phyloP scores from a whole-genome alignment of 1,139 yeast species.

The Sugiyamaella paludigena region DNA sequence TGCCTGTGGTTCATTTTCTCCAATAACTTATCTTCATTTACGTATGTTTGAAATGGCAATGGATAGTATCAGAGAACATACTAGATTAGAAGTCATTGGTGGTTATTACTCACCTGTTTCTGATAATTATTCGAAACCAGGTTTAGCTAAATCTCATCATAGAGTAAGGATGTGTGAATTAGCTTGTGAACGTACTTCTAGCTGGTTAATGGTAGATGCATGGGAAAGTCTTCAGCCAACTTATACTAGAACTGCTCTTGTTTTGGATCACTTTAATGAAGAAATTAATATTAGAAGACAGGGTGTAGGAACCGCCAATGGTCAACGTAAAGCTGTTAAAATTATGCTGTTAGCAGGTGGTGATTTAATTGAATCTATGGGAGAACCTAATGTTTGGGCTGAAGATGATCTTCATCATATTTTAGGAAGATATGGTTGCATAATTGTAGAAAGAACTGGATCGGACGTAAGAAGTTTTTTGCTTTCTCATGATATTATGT shows the following conservation, averaged over 20 bases:
- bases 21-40: slow-evolving; percentile 88
- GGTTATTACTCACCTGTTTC: slow-evolving; percentile 98
- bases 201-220: slow-evolving; percentile 99
- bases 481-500: slow-evolving; percentile 92
- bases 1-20: slow-evolving; percentile 97
- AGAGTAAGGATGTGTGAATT: slow-evolving; percentile 97
- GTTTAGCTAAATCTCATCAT: slow-evolving; percentile 82
- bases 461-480: slow-evolving; percentile 90
- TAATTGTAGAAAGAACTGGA: slow-evolving; percentile 95
- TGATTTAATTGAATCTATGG: slow-evolving; percentile 96
- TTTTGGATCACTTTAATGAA: slow-evolving; percentile 92
- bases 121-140: slow-evolving; percentile 90
- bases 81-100: slow-evolving; percentile 91
- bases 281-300: slow-evolving; percentile 89
- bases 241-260: slow-evolving; percentile 92
- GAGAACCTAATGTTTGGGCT: slow-evolving; percentile 99
- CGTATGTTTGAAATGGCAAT: slow-evolving; percentile 99
- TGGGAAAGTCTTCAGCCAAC: slow-evolving; percentile 95
- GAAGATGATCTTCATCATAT: slow-evolving; percentile 94
- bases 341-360: slow-evolving; percentile 98
- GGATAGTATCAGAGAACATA: slow-evolving; percentile 89
- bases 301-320: slow-evolving; percentile 74
- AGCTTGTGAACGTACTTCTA: slow-evolving; percentile 94
- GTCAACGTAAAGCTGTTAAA: slow-evolving; percentile 81
- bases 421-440: slow-evolving; percentile 90